Base-by-base conservation (phyloP, 106 monocot genomes). In the Cymbidium sinense region DNA sequence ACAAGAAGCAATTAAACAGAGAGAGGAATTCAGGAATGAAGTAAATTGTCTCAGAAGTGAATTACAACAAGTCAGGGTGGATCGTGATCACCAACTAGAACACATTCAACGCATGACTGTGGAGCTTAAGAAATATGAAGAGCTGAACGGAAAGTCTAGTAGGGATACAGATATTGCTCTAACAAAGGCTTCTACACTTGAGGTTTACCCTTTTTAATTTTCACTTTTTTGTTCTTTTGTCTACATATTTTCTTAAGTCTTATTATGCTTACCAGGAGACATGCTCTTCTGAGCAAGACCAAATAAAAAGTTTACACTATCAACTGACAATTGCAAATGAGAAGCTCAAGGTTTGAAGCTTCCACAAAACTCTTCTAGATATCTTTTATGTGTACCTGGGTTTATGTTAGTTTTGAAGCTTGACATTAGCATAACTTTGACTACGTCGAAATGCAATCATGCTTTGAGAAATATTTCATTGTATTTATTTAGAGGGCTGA, bases 21-120 rank as follows among this genome's bases (percentile, higher is more conserved):
- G 84, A 52, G 98, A 99, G 77, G 89, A 89, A 9, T 67, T 91
- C 36, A 91, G 36, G 43, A 88, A 79, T 36, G 91, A 82, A 79
- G 54, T 91, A 12, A 82, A 76, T 36, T 83, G 69, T 34, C 84
- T 99, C 65, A 88, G 89, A 78, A 50, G 43, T 75, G 94, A 99
- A 75, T 30, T 94, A 81, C 84, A 89, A n/a, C 86, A 86, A 81
- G 84, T 90, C 31, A 92, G 86, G 80, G 88, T 84, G 55, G 98
- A 94, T 50, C 88, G 92, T 83, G 92, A 99, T 77, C 52, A 81
- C 7, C 82, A 87, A 51, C 70, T 88, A 20, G 61, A 79, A 34
- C 73, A 87, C 33, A 79, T 92, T 10, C 84, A 92, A 34, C 81
- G 74, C 64, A 87, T 91, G 82, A 80, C 10, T 51, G 75, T 64